Evolutionary conservation across 2,329 filamentous ascomycete genomes (phyloP).

Genomic region (Diaporthe amygdali): DNA sequence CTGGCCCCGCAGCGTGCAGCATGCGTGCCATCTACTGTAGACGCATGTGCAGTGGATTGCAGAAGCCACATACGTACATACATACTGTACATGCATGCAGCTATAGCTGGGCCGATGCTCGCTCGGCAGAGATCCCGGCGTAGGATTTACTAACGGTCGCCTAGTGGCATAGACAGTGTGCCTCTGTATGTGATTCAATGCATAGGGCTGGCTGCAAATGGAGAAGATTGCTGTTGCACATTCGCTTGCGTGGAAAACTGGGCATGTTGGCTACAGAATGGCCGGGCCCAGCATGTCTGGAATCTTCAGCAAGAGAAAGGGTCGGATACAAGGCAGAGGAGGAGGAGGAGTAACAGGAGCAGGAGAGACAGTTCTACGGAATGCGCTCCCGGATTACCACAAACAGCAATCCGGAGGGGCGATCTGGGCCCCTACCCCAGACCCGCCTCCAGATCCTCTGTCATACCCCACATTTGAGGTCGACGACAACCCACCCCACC

Average conservation of each 20-base stretch:
- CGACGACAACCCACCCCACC: conserved; percentile 1
- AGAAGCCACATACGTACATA: background rate
- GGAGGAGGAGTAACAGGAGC: background rate
- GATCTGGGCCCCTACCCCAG: conserved; percentile 6
- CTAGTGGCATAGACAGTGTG: background rate
- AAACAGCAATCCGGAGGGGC: conserved; percentile 17
- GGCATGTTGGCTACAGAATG: background rate
- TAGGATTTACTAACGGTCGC: too few species aligned
- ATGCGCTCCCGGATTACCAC: conserved; percentile 16
- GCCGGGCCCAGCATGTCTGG: background rate
- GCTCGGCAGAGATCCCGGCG: background rate
- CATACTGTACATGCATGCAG: background rate
- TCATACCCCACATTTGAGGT: conserved; percentile 18
- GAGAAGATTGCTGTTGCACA: background rate
- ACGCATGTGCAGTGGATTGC: background rate
- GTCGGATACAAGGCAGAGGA: background rate
- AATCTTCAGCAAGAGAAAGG: too few species aligned
- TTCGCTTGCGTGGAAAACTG: too few species aligned
- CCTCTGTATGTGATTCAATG: background rate
- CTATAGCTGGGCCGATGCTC: background rate
- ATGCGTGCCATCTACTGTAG: background rate
- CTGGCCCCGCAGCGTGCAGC: background rate
- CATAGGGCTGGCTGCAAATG: background rate
- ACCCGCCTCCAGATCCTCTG: conserved; percentile 7
- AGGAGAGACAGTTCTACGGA: background rate